Base-by-base conservation (phyloP, 768 basidiomycete genomes). In the Sistotremastrum niveocremeum region DNA sequence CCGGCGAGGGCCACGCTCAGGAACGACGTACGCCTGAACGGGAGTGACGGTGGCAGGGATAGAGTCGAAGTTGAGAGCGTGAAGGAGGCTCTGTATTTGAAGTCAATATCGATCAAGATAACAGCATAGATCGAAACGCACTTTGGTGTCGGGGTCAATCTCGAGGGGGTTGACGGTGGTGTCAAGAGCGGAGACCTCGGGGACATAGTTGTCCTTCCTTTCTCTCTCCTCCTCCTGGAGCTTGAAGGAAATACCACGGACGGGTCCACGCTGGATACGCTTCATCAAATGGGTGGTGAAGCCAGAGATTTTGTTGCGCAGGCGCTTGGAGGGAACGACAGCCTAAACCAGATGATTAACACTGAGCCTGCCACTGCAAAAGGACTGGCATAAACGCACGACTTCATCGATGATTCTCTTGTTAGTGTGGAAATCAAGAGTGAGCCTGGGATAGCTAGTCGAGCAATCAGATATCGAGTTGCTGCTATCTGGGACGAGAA, bases 271-370 rank as follows among this genome's bases (percentile, higher is more conserved):
- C 68, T 95, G 90, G 60, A 99, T 99, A 61, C 95, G 91, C 78
- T 91, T 97, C 95, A 99, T 99, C 66, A 99, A 73, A 65, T 99
- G 95, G 59, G 95, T 99, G 49, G 95, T 99, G 80, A 98, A 99
- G 41, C 95, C 95, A 7, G 94, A 83, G 61, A 99, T 85, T 78
- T 99, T 99, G 86, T 99, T 99, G 63, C 95, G 81, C 58, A 99
- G 81, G 56, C 94, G 89, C 72, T 99, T 98, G 47, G 95, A 97
- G 49, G 94, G 94, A 55, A 99, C 93, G 53, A 85, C 71, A 49
- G 89, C 87, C 87, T 89, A 45, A 1, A 31, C 42, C 38, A 20
- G 30, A 34, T 28, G 46, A 41, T 31, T 34, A 42, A 28, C 31
- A 7, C 20, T 20, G 20, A 20, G 20, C 11, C 39, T 7, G 12